These are phyloP conservation scores for Collybiopsis confluens DNA, from an alignment of 768 basidiomycete genomes.

Conservation along the genomic window DNA sequence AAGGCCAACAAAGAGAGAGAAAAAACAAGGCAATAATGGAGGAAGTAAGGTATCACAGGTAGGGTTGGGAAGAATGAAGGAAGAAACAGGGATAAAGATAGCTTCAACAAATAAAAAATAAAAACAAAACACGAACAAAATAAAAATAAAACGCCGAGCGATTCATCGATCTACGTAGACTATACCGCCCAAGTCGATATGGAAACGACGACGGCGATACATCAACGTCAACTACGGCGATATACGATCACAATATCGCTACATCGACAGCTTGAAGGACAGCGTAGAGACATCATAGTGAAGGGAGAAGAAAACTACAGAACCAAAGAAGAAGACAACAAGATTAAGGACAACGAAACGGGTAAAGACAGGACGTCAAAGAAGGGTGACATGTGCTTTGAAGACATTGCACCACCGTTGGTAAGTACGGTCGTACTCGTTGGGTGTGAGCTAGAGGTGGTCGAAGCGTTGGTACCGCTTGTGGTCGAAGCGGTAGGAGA, in stretches of 20 bases:
- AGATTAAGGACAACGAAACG: neutral
- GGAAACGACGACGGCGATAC: too few relatives aligned
- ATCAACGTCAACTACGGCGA: too few relatives aligned
- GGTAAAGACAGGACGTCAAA: neutral
- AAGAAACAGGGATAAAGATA: conserved; percentile 2
- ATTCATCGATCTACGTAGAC: neutral
- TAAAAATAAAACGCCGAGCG: neutral
- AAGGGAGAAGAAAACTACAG: too few relatives aligned
- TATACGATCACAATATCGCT: too few relatives aligned
- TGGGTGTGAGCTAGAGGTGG: neutral
- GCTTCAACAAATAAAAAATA: too few relatives aligned
- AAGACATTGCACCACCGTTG: neutral
- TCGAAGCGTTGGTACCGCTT: conserved; percentile 53
- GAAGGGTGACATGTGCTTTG: neutral
- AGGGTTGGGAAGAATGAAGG: neutral
- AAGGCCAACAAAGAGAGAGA: too few relatives aligned
- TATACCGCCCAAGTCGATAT: too few relatives aligned
- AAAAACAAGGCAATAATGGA: neutral
- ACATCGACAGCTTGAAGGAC: too few relatives aligned
- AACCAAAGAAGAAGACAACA: too few relatives aligned
- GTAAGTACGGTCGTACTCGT: neutral
- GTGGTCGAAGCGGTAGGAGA: conserved; percentile 88
- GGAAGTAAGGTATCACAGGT: neutral
- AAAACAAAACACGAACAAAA: too few relatives aligned
- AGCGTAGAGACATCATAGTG: too few relatives aligned